A percentile compares a stretch with the other conserved stretches of the same genome.
These are phyloP conservation scores for Eimeria praecox DNA, from an alignment of 169 alveolate species.

Conservation along the genomic window DNA sequence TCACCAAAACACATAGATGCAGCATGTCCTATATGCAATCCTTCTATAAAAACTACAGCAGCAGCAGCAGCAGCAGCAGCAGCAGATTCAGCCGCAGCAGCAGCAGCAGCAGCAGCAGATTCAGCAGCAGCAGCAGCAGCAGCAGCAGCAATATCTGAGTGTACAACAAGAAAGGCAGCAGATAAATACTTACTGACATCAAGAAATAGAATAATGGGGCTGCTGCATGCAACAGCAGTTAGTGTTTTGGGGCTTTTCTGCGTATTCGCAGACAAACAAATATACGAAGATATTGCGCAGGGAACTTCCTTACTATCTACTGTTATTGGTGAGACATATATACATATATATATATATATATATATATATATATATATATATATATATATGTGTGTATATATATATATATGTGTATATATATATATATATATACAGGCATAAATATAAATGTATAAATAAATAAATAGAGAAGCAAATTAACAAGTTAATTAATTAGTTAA, in stretches of 20 bases:
- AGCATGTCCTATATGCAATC: not conserved
- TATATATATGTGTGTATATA: too few relatives aligned
- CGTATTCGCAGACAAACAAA: not conserved
- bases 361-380: too few relatives aligned
- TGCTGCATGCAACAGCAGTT: not conserved
- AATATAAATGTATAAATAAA: too few relatives aligned
- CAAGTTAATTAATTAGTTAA: too few relatives aligned
- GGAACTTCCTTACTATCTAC: conserved; percentile 28
- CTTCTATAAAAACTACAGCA: not conserved
- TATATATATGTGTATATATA: too few relatives aligned
- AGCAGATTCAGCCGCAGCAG: too few relatives aligned
- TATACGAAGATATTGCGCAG: not conserved
- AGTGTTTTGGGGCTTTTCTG: not conserved
- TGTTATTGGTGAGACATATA: too few relatives aligned
- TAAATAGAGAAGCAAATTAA: too few relatives aligned
- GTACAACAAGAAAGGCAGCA: not conserved
- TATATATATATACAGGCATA: too few relatives aligned
- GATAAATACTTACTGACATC: not conserved
- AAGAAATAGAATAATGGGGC: not conserved
- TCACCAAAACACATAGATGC: not conserved
- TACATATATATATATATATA: too few relatives aligned
- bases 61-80: conserved; percentile 48
- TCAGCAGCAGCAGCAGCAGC: conserved; percentile 41
- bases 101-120: too few relatives aligned
- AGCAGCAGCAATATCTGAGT: conserved; percentile 32